A percentile compares a stretch with the other conserved stretches of the same genome.
Conservation (phyloP, 148 eudicot genomes). For the Polygonum maritimum region DNA sequence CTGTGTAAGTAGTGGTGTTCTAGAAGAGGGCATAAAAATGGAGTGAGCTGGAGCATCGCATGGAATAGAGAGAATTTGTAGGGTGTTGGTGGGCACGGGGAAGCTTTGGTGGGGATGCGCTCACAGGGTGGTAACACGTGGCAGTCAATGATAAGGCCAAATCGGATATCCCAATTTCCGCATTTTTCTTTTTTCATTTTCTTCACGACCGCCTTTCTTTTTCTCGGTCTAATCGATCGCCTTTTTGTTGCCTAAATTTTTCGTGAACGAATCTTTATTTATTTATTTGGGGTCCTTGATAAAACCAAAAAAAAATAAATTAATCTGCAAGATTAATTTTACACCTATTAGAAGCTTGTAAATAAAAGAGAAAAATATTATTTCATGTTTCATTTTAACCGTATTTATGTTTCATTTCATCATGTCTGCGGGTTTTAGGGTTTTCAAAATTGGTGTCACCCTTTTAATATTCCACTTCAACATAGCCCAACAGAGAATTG, state of each 20-base stretch:
- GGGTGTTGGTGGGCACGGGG: neutral
- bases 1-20: neutral
- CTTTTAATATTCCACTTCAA: no score
- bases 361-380: no score
- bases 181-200: neutral
- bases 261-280: no score
- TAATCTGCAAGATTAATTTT: no score
- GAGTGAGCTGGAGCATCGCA: conserved; percentile 3
- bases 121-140: neutral
- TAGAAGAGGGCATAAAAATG: neutral
- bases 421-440: neutral
- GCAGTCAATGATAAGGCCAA: neutral
- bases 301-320: no score
- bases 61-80: neutral
- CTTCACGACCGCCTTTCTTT: neutral
- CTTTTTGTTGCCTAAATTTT: no score
- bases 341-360: no score
- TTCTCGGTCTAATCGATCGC: no score
- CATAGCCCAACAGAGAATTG: neutral
- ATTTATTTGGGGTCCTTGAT: no score
- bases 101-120: neutral
- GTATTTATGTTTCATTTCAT: no score
- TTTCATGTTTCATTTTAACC: no score
- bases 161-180: neutral
- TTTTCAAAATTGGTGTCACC: neutral